phyloP scores from a whole-genome alignment of 1,284 basidiomycete genomes.

The Ustanciosporium gigantosporum region DNA sequence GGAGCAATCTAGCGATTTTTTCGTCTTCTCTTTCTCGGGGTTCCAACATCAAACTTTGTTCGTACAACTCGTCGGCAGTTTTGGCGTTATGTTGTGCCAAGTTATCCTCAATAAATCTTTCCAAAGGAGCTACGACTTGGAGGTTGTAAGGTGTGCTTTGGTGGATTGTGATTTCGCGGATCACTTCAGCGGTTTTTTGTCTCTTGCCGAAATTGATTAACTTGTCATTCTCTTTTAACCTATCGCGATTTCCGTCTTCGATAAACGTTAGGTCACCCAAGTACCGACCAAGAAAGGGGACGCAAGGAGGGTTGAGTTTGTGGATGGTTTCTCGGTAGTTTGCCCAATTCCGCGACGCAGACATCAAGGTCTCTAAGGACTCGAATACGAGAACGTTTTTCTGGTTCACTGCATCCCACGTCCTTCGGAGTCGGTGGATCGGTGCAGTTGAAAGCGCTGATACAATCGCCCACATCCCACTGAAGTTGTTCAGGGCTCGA shows the following conservation, averaged over 20 bases:
- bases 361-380: constrained; percentile 80
- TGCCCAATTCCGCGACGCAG: constrained; percentile 88
- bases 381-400: constrained; percentile 63
- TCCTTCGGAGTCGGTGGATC: constrained; percentile 86
- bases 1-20: constrained; percentile 82
- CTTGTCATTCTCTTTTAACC: constrained; percentile 66
- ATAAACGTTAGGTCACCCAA: constrained; percentile 94
- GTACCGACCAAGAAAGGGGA: constrained; percentile 97
- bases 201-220: constrained; percentile 96
- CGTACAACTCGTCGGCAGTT: constrained; percentile 67
- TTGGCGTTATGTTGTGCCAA: constrained; percentile 65
- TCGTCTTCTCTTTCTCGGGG: constrained; percentile 82
- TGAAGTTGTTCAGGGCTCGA: constrained; percentile 87
- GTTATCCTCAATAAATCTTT: constrained; percentile 76
- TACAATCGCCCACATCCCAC: constrained; percentile 91
- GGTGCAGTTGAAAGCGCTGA: constrained; percentile 93
- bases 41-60: constrained; percentile 80
- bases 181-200: constrained; percentile 88
- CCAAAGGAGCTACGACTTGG: constrained; percentile 71
- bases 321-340: constrained; percentile 86
- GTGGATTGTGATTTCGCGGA: constrained; percentile 94
- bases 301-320: constrained; percentile 86
- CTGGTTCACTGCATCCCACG: constrained; percentile 86
- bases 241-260: constrained; percentile 94
- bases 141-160: constrained; percentile 83